These are phyloP conservation scores for Fistulifera solaris DNA, from an alignment of 108 stramenopile genomes.

Conservation along the genomic window DNA sequence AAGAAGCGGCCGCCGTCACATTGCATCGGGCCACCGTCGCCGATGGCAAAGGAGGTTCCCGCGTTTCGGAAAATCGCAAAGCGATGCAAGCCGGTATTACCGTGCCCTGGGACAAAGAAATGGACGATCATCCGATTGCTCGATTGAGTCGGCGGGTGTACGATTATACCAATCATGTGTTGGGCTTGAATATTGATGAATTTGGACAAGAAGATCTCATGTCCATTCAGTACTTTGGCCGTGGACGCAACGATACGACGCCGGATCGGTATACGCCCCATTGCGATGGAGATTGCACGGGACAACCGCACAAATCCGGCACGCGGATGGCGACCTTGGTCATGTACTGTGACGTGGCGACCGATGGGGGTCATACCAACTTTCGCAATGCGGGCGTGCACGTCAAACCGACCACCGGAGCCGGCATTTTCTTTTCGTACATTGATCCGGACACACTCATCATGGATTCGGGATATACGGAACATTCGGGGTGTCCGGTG, in stretches of 20 bases:
- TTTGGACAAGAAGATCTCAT: conserved; percentile 82
- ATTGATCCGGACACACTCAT: conserved; percentile 43
- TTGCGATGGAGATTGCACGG: conserved; percentile 84
- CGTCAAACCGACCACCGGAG: conserved; percentile 59
- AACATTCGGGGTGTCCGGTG: conserved; percentile 86
- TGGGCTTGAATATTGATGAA: conserved; percentile 44
- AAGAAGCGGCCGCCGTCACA: conserved; percentile 36
- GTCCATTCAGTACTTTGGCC: conserved; percentile 74
- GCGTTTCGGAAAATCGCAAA: conserved; percentile 56
- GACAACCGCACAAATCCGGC: conserved; percentile 47
- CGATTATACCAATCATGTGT: conserved; percentile 62
- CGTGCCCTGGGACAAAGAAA: conserved; percentile 67
- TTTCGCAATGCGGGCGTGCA: conserved; percentile 71
- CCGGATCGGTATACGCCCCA: conserved; percentile 82
- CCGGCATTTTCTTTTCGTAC: conserved; percentile 80
- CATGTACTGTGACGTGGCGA: conserved; percentile 83
- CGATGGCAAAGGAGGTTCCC: conserved; percentile 63
- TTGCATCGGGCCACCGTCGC: conserved; percentile 78
- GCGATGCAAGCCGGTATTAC: conserved; percentile 74
- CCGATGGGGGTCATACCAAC: conserved; percentile 80
- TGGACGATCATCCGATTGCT: conserved; percentile 56
- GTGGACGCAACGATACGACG: conserved; percentile 45
- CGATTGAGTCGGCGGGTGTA: conserved; percentile 46
- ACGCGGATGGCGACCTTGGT: conserved; percentile 89
- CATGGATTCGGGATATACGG: conserved; percentile 65